phyloP scores from a whole-genome alignment of 106 monocot genomes.

The Dioscorea dumetorum region DNA sequence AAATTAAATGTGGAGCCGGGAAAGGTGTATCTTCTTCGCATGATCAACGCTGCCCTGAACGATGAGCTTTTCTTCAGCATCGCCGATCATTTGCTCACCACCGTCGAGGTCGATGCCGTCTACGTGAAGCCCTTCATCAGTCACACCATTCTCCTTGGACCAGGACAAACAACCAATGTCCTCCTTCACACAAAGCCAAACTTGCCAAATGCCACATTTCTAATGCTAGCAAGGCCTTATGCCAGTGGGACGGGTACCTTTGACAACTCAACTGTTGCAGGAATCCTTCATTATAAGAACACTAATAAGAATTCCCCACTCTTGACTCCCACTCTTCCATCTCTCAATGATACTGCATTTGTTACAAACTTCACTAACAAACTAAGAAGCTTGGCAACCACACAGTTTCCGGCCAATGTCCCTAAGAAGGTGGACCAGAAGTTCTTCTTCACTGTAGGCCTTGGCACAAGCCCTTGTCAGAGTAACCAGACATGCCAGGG shows the following conservation, averaged over 20 bases:
- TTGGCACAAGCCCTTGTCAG: conserved; percentile 12
- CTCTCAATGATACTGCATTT: conserved; percentile 11
- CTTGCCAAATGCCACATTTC: conserved; percentile 15
- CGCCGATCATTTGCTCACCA: conserved; percentile 42
- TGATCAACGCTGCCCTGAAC: conserved; percentile 59
- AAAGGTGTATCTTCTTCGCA: conserved; percentile 38
- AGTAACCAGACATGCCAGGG: conserved; percentile 17
- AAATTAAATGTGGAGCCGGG: conserved; percentile 39
- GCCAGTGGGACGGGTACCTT: conserved; percentile 36
- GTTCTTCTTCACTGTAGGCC: conserved; percentile 13
- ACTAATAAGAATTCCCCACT: conserved; percentile 3
- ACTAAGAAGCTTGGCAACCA: conserved; percentile 7
- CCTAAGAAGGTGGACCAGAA: conserved; percentile 3
- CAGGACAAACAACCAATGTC: conserved; percentile 58
- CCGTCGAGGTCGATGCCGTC: conserved; percentile 41
- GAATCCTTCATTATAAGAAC: conserved; percentile 30
- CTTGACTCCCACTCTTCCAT: conserved; percentile 3
- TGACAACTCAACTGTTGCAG: conserved; percentile 49
- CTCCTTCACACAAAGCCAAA: conserved; percentile 21
- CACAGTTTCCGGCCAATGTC: conserved; percentile 9
- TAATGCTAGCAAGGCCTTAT: conserved; percentile 38
- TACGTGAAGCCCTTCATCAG: conserved; percentile 46
- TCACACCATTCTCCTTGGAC: conserved; percentile 24
- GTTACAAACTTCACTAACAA: conserved; percentile 6
- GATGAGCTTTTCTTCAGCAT: conserved; percentile 64